phyloP scores from a whole-genome alignment of 2,329 filamentous ascomycete species.

The Drechslerella coelobrocha region DNA sequence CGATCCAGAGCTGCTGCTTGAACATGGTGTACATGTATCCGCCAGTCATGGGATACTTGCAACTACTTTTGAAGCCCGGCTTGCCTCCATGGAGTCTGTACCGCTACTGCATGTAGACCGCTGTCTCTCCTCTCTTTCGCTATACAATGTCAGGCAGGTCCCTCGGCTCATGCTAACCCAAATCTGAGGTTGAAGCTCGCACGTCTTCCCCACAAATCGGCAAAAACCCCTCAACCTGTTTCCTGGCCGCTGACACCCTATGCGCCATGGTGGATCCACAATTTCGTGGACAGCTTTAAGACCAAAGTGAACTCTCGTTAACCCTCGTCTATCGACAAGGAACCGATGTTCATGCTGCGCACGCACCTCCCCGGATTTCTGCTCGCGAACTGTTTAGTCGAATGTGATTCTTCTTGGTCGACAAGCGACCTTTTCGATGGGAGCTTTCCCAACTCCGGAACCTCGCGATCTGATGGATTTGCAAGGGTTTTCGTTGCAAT shows the following conservation, averaged over 20 bases:
- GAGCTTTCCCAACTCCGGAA: constrained; percentile 48
- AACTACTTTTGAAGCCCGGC: constrained; percentile 16
- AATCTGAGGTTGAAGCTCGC: constrained; percentile 44
- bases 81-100: constrained; percentile 3
- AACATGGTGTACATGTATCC: background rate
- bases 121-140: constrained; percentile 15
- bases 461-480: constrained; percentile 32
- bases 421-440: constrained; percentile 23
- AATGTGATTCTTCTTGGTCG: constrained; percentile 32
- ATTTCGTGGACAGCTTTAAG: constrained; percentile 18
- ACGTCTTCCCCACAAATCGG: constrained; percentile 49
- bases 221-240: constrained; percentile 52
- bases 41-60: background rate
- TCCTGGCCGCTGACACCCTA: constrained; percentile 32
- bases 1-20: background rate
- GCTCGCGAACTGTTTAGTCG: constrained; percentile 27
- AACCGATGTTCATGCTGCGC: constrained; percentile 43
- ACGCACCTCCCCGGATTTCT: constrained; percentile 50
- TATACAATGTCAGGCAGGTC: constrained; percentile 46
- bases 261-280: constrained; percentile 46
- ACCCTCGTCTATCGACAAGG: constrained; percentile 51
- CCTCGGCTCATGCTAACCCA: constrained; percentile 18
- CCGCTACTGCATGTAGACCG: background rate
- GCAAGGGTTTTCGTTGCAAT: constrained; percentile 37
- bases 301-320: background rate